Base-by-base conservation (phyloP, 495 filamentous ascomycete genomes). In the Hypoxylon lienhwacheense region DNA sequence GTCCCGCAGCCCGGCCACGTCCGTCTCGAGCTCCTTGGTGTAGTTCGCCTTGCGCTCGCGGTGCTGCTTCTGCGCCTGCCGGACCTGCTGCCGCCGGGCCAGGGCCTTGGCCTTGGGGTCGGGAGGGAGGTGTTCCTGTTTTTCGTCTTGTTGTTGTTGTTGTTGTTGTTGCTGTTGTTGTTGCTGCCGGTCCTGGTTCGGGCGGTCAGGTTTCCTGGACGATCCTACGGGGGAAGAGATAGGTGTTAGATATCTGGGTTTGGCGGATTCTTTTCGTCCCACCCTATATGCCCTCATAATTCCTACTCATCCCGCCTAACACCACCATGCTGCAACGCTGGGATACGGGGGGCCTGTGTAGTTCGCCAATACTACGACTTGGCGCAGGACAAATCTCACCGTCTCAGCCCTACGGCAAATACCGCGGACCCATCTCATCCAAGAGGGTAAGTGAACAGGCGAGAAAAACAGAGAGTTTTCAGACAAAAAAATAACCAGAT, bases 21-120 rank as follows among this genome's bases (percentile, higher is more conserved):
- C 77, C 55, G 66, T 63, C 70, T 81, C 78, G 24, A 79, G 70
- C 59, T 74, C 58, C 52, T 73, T 74, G 47, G 76, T 68, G 60
- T 79, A 75, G 64, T 79, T 75, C 16, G 71, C 72, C 57, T 81
- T 79, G 21, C 75, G 71, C 55, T 79, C 73, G 4, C 77, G 74
- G 52, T 81, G 77, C 54, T 77, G 72, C 34, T 70, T 72, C 62
- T 81, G 77, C 1, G 77, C 77, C 46, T 71, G 75, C 16, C 76
- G 62, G 37, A 81, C 77, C 39, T 81, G 77, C 5, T 69, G 70
- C 5, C 77, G 66, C 4, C 77, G 67, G 7, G 66, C 57, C 51
- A 74, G 66, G 31, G 72, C 62, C 46, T 73, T 73, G 15, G 66
- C 61, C 40, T 58, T 12, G 45, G 12, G 19, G 20, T 26, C 2